A percentile compares a stretch with the other conserved stretches of the same genome.
Evolutionary conservation across 139 green algal genomes (phyloP).

Genomic region (Pedinophyceae sp.): DNA sequence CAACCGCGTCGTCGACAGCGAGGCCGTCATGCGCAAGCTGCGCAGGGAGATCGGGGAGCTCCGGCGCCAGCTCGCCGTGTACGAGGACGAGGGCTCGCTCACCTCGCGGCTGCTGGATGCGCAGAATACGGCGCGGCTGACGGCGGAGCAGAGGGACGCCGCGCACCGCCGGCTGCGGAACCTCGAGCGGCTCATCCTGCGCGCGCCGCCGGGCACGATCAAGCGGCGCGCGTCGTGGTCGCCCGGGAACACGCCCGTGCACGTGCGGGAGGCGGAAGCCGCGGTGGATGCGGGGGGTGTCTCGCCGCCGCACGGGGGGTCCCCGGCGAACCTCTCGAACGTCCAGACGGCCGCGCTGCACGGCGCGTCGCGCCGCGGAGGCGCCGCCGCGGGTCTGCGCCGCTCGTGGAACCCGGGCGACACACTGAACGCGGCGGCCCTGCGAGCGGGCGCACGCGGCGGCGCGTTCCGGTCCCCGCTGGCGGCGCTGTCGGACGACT

Average conservation of each 20-base stretch:
- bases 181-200: slow-evolving; percentile 26
- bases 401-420: slow-evolving; percentile 13
- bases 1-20: slow-evolving; percentile 10
- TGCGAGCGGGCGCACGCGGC: no score
- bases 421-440: background rate
- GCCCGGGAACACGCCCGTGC: background rate
- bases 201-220: slow-evolving; percentile 3
- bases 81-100: no score
- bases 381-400: background rate
- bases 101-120: no score
- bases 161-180: slow-evolving; percentile 8
- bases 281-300: background rate
- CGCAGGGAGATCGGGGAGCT: background rate
- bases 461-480: no score
- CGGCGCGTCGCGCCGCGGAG: no score
- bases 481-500: no score
- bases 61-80: background rate
- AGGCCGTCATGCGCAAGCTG: slow-evolving; percentile 8
- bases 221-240: slow-evolving; percentile 1
- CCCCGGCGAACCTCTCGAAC: no score
- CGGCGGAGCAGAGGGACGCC: slow-evolving; percentile 5
- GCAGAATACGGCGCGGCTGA: slow-evolving; percentile 11
- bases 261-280: background rate
- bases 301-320: no score
- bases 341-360: no score